Percentiles rank a stretch among this genome's conserved stretches.
phyloP scores from a whole-genome alignment of 768 basidiomycete species.

The Mycena capillaripes region DNA sequence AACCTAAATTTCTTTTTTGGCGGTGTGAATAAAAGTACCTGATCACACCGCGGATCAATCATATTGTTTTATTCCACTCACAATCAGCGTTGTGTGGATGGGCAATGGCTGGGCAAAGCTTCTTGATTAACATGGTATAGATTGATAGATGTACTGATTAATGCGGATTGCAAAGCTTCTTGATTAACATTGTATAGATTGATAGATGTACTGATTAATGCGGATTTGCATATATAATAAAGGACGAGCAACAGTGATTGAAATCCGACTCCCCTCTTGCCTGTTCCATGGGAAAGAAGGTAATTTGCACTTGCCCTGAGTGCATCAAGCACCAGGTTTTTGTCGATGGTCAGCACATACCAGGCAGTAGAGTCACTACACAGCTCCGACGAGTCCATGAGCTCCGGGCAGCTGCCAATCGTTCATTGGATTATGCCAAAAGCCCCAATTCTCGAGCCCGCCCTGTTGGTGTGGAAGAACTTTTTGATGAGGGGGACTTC shows the following conservation, averaged over 20 bases:
- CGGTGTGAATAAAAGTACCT: too few species aligned
- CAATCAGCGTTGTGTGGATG: too few species aligned
- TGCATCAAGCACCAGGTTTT: not conserved
- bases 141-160: slow-evolving; percentile 16
- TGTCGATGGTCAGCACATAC: not conserved
- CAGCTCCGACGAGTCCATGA: slow-evolving; percentile 17
- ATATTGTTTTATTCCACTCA: too few species aligned
- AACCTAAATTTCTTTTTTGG: too few species aligned
- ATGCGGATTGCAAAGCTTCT: not conserved
- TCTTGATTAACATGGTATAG: not conserved
- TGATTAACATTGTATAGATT: slow-evolving; percentile 6
- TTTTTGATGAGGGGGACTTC: not conserved
- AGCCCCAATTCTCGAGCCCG: not conserved
- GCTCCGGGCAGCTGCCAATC: not conserved
- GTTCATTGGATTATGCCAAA: not conserved
- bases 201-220: slow-evolving; percentile 17
- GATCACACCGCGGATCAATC: too few species aligned
- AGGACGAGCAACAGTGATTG: not conserved
- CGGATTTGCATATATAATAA: not conserved
- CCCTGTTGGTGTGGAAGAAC: not conserved
- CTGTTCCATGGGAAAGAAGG: slow-evolving; percentile 7
- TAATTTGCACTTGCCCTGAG: slow-evolving; percentile 18
- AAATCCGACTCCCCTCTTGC: not conserved
- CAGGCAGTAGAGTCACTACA: not conserved
- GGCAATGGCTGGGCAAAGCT: too few species aligned